Evolutionary conservation across 176 grass and related monocot species (phyloP).

Genomic region (Oryza punctata): DNA sequence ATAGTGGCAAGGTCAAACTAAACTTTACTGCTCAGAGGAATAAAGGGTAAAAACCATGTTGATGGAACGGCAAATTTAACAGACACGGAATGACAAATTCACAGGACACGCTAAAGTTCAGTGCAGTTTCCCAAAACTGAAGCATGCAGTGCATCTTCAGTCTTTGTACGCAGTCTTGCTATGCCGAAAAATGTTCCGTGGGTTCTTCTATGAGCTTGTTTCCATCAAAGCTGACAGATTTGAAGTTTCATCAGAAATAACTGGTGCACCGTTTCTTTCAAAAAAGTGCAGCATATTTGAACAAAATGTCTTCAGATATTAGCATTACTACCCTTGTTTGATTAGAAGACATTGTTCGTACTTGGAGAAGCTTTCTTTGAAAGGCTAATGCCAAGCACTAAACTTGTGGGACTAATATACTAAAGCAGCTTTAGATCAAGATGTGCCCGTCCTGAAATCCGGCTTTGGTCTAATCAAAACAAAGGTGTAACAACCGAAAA

Average conservation of each 20-base stretch:
- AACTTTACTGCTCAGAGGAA: background rate
- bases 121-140: background rate
- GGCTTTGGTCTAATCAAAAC: constrained; percentile 55
- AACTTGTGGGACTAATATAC: constrained; percentile 17
- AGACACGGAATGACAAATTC: background rate
- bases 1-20: background rate
- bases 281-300: constrained; percentile 23
- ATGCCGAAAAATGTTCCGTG: background rate
- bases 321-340: background rate
- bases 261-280: background rate
- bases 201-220: constrained; percentile 18
- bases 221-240: constrained; percentile 33
- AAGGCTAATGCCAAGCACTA: constrained; percentile 44
- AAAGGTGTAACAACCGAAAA: constrained; percentile 24
- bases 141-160: background rate
- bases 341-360: background rate
- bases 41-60: background rate
- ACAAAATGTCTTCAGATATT: constrained; percentile 2
- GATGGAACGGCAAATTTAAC: constrained; percentile 30
- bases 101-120: background rate
- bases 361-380: constrained; percentile 33
- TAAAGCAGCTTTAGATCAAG: constrained; percentile 48
- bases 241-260: background rate
- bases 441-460: constrained; percentile 39
- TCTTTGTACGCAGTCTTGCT: background rate